These are phyloP conservation scores for Apophysomyces elegans DNA, from an alignment of 371 early-diverging fungal genomes.

Conservation along the genomic window DNA sequence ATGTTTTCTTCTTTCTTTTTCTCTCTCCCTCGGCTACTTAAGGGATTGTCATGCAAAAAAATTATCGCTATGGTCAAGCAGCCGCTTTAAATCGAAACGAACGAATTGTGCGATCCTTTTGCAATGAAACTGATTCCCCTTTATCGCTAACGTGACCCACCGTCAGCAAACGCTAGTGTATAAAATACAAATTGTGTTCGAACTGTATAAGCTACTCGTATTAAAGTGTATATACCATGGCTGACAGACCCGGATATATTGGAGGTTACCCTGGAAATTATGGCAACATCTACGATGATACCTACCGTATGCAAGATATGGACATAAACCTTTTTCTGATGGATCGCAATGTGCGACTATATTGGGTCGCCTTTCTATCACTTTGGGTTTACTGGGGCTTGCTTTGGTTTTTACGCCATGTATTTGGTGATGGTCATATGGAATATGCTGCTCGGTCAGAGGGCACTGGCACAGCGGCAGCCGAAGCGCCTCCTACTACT, in stretches of 20 bases:
- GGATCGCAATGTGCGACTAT: slow-evolving; percentile 22
- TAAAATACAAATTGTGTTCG: neutral
- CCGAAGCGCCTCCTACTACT: slow-evolving; percentile 7
- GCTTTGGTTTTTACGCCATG: slow-evolving; percentile 41
- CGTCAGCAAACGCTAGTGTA: slow-evolving; percentile 10
- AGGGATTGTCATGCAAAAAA: neutral
- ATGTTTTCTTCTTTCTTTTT: neutral
- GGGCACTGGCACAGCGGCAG: slow-evolving; percentile 5
- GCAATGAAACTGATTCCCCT: neutral
- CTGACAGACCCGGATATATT: neutral
- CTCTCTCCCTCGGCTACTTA: neutral
- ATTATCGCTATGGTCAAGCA: neutral
- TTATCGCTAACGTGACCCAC: slow-evolving; percentile 1
- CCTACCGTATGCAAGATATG: neutral
- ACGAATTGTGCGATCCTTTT: neutral
- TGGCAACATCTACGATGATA: neutral
- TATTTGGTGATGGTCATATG: slow-evolving; percentile 27
- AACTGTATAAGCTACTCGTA: neutral
- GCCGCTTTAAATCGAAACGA: neutral
- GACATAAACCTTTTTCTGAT: slow-evolving; percentile 17
- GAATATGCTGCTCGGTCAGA: neutral
- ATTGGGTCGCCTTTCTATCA: slow-evolving; percentile 46
- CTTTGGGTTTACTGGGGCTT: slow-evolving; percentile 44
- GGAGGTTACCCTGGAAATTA: slow-evolving; percentile 2
- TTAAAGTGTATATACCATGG: neutral